Percentiles rank a stretch among this genome's conserved stretches.
Evolutionary conservation across 2,329 filamentous ascomycete species (phyloP).

Genomic region (Aspergillus fischeri): DNA sequence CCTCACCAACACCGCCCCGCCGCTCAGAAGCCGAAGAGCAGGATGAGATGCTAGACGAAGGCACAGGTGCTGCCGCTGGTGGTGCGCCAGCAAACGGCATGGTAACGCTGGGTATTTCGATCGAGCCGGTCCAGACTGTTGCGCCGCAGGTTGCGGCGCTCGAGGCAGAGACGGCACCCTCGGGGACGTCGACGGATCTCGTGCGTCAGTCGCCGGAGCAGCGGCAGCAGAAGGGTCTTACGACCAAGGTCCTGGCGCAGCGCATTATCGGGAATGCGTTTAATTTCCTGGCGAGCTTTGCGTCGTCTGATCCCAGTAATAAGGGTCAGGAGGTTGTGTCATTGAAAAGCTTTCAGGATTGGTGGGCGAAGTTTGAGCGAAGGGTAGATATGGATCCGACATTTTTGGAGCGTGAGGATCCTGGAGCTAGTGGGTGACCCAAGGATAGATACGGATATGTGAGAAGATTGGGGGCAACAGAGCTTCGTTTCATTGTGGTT

Average conservation of each 20-base stretch:
- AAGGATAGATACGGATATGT: neutral
- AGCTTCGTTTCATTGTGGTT: neutral
- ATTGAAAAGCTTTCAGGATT: conserved; percentile 91
- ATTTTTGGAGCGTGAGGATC: conserved; percentile 74
- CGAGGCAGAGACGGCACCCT: conserved; percentile 25
- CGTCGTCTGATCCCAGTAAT: conserved; percentile 50
- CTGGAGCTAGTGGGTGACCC: conserved; percentile 24
- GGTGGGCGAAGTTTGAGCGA: conserved; percentile 96
- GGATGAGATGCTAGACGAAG: conserved; percentile 47
- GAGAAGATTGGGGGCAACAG: neutral
- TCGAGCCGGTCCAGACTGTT: conserved; percentile 73
- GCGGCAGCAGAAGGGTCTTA: conserved; percentile 40
- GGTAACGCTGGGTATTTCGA: conserved; percentile 74
- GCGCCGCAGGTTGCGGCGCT: conserved; percentile 63
- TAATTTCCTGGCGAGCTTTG: conserved; percentile 90
- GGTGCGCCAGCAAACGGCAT: conserved; percentile 35
- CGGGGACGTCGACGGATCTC: conserved; percentile 24
- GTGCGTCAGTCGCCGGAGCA: conserved; percentile 24
- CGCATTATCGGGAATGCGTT: conserved; percentile 96
- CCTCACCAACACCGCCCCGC: conserved; percentile 16
- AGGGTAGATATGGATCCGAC: conserved; percentile 79
- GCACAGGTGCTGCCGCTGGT: conserved; percentile 26
- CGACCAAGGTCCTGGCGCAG: conserved; percentile 80
- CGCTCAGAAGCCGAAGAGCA: conserved; percentile 33
- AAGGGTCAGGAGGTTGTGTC: conserved; percentile 80